phyloP scores from a whole-genome alignment of 1,139 yeast genomes.

The Kurtzmaniella quercitrusa region DNA sequence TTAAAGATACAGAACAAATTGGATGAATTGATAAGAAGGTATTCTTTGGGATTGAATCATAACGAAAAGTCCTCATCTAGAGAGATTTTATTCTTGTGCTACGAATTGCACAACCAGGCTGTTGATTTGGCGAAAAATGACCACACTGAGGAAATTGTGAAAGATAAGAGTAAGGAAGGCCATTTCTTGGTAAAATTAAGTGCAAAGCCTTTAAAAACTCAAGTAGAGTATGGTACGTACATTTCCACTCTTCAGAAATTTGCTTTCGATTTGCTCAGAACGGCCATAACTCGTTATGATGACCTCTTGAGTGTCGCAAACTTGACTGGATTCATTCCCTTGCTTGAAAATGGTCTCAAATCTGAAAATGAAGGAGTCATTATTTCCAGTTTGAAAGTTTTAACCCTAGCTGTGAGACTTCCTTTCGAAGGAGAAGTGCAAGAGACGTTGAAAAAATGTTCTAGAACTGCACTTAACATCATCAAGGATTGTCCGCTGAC shows the following conservation, averaged over 20 bases:
- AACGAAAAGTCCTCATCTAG: constrained; percentile 60
- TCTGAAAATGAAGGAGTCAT: constrained; percentile 75
- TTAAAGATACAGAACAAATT: constrained; percentile 69
- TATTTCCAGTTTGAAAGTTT: constrained; percentile 61
- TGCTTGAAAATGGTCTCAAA: constrained; percentile 55
- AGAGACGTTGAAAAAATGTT: constrained; percentile 51
- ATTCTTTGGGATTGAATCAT: constrained; percentile 71
- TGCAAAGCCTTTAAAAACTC: constrained; percentile 53
- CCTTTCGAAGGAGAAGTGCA: constrained; percentile 58
- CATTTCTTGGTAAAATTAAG: constrained; percentile 70
- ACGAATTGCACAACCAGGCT: constrained; percentile 61
- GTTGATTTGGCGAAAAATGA: constrained; percentile 18
- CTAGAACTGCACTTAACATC: constrained; percentile 60
- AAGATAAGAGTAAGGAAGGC: constrained; percentile 30
- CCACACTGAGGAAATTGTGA: constrained; percentile 12
- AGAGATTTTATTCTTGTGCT: constrained; percentile 67
- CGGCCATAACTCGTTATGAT: constrained; percentile 61
- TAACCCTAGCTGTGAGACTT: constrained; percentile 57
- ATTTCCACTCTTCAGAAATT: constrained; percentile 66
- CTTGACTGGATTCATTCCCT: constrained; percentile 71
- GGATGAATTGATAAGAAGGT: constrained; percentile 74
- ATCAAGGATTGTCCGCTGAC: constrained; percentile 78
- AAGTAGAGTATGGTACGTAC: constrained; percentile 47
- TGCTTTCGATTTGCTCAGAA: constrained; percentile 71
- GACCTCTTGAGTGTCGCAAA: constrained; percentile 56